Conservation (phyloP, 208 protist species). For the Trypanosoma platydactyli region DNA sequence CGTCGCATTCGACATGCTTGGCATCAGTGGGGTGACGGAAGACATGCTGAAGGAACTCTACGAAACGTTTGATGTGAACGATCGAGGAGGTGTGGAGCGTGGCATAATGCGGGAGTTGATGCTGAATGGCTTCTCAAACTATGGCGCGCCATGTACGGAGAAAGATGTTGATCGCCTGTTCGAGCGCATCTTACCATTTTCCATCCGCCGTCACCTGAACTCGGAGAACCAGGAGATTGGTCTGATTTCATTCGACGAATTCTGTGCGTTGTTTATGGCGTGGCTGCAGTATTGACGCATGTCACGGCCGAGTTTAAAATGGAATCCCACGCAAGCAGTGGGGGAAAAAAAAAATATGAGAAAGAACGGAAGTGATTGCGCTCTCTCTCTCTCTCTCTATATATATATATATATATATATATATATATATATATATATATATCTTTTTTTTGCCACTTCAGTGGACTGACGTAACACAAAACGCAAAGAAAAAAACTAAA, state of each 20-base stretch:
- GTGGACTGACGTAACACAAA: no score
- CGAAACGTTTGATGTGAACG: slow-evolving; percentile 27
- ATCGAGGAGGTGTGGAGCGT: slow-evolving; percentile 26
- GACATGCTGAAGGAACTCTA: slow-evolving; percentile 33
- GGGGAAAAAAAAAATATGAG: neutral
- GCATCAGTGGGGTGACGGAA: slow-evolving; percentile 17
- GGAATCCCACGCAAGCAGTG: no score
- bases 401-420: no score
- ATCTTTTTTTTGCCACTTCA: no score
- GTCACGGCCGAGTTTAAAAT: neutral
- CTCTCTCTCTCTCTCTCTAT: no score
- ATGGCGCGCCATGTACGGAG: slow-evolving; percentile 27
- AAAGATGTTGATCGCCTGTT: slow-evolving; percentile 29
- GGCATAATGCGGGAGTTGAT: slow-evolving; percentile 32
- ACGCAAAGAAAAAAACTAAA: no score
- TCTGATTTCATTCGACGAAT: slow-evolving; percentile 33
- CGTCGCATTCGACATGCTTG: slow-evolving; percentile 29
- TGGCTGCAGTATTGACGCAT: slow-evolving; percentile 22
- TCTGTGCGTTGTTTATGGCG: slow-evolving; percentile 29
- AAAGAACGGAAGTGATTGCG: neutral
- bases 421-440: no score
- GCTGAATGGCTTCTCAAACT: slow-evolving; percentile 24
- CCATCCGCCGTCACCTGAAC: slow-evolving; percentile 13
- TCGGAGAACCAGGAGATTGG: neutral
- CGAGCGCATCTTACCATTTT: slow-evolving; percentile 19